Base-by-base conservation (phyloP, 1,284 basidiomycete species). In the Microbotryum lychnidis-dioicae region DNA sequence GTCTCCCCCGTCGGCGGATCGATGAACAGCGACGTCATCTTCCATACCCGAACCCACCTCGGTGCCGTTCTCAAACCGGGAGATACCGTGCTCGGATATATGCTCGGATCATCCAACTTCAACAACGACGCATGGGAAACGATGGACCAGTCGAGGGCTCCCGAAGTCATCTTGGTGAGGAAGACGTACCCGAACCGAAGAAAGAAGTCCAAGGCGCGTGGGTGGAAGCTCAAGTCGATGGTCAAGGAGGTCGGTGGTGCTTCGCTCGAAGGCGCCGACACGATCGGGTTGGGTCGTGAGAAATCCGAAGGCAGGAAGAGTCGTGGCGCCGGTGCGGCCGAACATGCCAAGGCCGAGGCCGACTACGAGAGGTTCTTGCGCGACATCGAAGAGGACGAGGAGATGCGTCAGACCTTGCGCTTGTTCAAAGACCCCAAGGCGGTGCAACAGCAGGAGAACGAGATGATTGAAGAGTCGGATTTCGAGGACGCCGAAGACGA, bases 291-390 rank as follows among this genome's bases (percentile, higher is more conserved):
- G 69, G 89, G 86, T 20, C 80, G 84, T 50, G 76, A 67, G 16
- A 73, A 69, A 47, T 33, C 49, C n/a, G 64, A 62, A 58, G 50
- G 73, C 65, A 74, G 51, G 50, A 69, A 66, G 57, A 65, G 61
- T 45, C 59, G 65, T 29, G 66, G 67, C 0, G 68, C 70, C 20
- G 74, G 71, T 10, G 71, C 71, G 6, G 65, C 91, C 56, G 93
- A 97, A 76, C 83, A 87, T 77, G 87, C 84, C 79, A 92, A 92
- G 79, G 90, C 97, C 64, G 92, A 97, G 74, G 85, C 90, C 74
- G 94, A 97, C 74, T 98, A 97, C 75, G 94, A 97, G 78, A 71
- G 91, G 65, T 98, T 98, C 84, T 79, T 98, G 76, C 83, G 89
- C 56, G 93, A 97, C 72, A 77, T 98, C 61, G 94, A 97, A 77